Evolutionary conservation across 2,329 filamentous ascomycete genomes (phyloP), one percentile per base, ranked within the genome.

Genomic region (Teratosphaeria viscida): DNA sequence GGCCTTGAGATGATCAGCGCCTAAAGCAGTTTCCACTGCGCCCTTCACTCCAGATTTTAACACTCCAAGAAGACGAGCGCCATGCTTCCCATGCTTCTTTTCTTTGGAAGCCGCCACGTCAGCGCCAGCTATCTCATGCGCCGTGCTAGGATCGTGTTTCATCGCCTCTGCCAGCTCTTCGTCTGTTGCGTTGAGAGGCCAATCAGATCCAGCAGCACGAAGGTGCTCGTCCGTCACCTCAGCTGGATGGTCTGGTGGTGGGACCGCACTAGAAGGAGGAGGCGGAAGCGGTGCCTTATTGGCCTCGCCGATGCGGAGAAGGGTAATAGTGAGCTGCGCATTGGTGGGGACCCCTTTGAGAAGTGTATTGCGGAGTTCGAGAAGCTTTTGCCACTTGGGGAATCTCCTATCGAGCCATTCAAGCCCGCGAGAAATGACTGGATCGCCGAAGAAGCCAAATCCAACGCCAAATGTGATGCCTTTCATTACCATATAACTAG

Each of bases 271-370:
- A 16, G 70, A 72, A 16, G 82, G 82, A 26, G 82, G 81, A 11
- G 82, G 78, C 34, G 89, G 89, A 0, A 95, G 74, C 0, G 90
- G 90, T 0, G 88, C 86, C 64, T 88, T 88, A 74, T 92, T 92
- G 11, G 83, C 83, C 73, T 95, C 90, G 49, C 89, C 90, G 34
- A 92, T 85, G 5, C 90, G 87, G 11, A 95, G 82, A 1, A 95
- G 79, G 0, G 90, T 95, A 32, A 95, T 77, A 0, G 89, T 85
- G 19, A 95, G 82, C 69, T 95, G 90, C 3, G 89, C 89, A 69
- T 95, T 94, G 1, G 90, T 95, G 0, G 90, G 90, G 0, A 94
- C 85, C 2, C 89, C 89, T 69, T 88, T 89, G 56, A 95, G 82
- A 1, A 94, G 71, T 0, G 87, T 90, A 64, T 90, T 90, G 61